A percentile compares a stretch with the other conserved stretches of the same genome.
Evolutionary conservation across 2,329 filamentous ascomycete genomes (phyloP).

Genomic region (Lizonia empirigonia): DNA sequence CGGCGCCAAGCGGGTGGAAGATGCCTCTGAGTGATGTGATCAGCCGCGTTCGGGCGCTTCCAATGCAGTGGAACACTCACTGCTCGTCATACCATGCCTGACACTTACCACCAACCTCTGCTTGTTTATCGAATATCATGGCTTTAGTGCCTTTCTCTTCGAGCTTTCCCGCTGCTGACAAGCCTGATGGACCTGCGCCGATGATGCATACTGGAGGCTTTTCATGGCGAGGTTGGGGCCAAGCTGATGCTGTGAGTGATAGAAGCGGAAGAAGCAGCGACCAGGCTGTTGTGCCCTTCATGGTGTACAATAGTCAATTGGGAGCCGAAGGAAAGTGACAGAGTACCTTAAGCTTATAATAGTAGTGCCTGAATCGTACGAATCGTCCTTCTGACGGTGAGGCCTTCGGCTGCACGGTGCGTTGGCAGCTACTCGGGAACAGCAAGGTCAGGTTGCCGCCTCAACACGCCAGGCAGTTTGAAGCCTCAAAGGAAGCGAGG

Average conservation of each 20-base stretch:
- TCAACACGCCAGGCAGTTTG: conserved; percentile 34
- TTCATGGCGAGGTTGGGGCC: conserved; percentile 29
- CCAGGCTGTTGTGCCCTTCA: conserved; percentile 29
- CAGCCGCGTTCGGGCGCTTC: conserved; percentile 37
- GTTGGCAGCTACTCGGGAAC: conserved; percentile 39
- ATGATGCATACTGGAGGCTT: conserved; percentile 46
- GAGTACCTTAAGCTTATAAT: conserved; percentile 38
- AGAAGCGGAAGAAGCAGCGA: conserved; percentile 32
- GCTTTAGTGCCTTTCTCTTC: conserved; percentile 45
- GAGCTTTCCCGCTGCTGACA: conserved; percentile 42
- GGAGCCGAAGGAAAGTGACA: conserved; percentile 19
- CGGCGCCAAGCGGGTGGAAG: conserved; percentile 48
- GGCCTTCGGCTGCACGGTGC: conserved; percentile 44
- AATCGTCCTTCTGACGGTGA: conserved; percentile 18
- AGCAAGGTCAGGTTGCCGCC: conserved; percentile 31
- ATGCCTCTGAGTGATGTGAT: conserved; percentile 44
- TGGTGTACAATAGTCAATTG: conserved; percentile 24
- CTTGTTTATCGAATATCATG: conserved; percentile 46
- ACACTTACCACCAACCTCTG: conserved; percentile 46
- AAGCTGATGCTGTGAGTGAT: conserved; percentile 34
- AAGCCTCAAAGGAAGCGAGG: conserved; percentile 29
- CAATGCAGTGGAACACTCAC: conserved; percentile 41
- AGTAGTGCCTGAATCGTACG: conserved; percentile 20
- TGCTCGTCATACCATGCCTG: conserved; percentile 46
- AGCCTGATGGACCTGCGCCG: conserved; percentile 46